These are phyloP conservation scores for Meyerozyma sp. DNA, from an alignment of 1,139 yeast genomes.

Conservation along the genomic window DNA sequence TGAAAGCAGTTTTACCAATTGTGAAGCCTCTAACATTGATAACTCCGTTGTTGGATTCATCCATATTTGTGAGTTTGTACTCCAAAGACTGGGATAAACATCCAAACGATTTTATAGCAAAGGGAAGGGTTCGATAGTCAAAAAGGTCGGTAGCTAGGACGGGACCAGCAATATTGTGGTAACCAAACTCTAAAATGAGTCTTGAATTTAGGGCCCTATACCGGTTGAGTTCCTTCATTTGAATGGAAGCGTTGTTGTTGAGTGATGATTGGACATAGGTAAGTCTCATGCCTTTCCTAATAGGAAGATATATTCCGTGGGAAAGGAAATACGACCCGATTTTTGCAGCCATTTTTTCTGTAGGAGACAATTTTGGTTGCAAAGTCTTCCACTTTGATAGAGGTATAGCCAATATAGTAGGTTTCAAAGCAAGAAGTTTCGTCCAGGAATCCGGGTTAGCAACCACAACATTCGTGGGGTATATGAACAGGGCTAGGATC, in stretches of 20 bases:
- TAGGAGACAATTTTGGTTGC: not conserved
- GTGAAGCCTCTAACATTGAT: conserved; percentile 60
- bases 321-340: not conserved
- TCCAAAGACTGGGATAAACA: conserved; percentile 48
- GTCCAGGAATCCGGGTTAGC: conserved; percentile 6
- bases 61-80: conserved; percentile 35
- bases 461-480: conserved; percentile 12
- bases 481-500: conserved; percentile 22
- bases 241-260: conserved; percentile 10
- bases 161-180: conserved; percentile 51
- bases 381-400: conserved; percentile 9
- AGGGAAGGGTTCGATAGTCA: conserved; percentile 50
- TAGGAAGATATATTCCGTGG: not conserved
- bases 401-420: conserved; percentile 21
- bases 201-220: conserved; percentile 47
- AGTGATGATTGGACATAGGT: conserved; percentile 31
- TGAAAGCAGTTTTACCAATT: conserved; percentile 45
- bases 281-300: conserved; percentile 23
- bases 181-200: conserved; percentile 47
- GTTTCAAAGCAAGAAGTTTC: conserved; percentile 11
- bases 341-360: not conserved
- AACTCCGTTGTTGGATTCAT: conserved; percentile 38
- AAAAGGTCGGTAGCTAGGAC: conserved; percentile 52
- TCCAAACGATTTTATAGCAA: conserved; percentile 28
- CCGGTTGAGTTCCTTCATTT: conserved; percentile 29